Evolutionary conservation across 352 stramenopile species (phyloP).

Genomic region (Globisporangium paroecandrum): DNA sequence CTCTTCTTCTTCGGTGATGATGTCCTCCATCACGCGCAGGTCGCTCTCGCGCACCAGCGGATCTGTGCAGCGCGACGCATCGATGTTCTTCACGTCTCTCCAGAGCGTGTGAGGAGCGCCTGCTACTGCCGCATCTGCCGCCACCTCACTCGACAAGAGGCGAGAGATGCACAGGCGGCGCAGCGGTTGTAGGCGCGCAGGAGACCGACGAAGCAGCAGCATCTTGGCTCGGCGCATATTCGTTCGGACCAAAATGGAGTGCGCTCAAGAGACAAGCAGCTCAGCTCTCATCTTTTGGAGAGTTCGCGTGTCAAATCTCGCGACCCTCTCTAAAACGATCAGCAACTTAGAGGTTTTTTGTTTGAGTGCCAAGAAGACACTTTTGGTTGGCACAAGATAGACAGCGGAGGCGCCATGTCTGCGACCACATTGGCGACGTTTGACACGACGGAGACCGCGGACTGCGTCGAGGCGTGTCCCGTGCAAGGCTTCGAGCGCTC

Average conservation of each 20-base stretch:
- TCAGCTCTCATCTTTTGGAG: not conserved
- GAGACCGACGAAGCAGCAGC: conserved; percentile 1
- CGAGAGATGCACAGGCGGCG: not conserved
- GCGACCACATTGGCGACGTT: conserved; percentile 59
- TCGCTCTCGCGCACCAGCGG: conserved; percentile 53
- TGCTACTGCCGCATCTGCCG: not conserved
- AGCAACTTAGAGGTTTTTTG: not conserved
- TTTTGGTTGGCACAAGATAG: conserved; percentile 10
- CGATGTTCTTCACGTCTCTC: conserved; percentile 40
- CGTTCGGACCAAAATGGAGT: not conserved
- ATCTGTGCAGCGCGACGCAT: conserved; percentile 57
- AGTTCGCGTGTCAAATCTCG: conserved; percentile 10
- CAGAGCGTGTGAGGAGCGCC: conserved; percentile 19
- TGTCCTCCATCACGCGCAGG: conserved; percentile 58
- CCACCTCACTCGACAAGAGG: conserved; percentile 6
- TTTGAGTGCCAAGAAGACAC: not conserved
- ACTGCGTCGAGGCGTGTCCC: conserved; percentile 82
- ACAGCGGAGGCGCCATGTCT: conserved; percentile 1
- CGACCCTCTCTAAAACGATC: not conserved
- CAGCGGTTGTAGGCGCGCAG: not conserved
- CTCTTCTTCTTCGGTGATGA: conserved; percentile 78
- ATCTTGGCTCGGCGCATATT: not conserved
- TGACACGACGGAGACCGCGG: conserved; percentile 72
- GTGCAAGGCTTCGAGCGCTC: conserved; percentile 56
- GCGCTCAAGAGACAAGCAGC: conserved; percentile 2